Evolutionary conservation across 768 basidiomycete species (phyloP).

Genomic region (Lentinula boryana): DNA sequence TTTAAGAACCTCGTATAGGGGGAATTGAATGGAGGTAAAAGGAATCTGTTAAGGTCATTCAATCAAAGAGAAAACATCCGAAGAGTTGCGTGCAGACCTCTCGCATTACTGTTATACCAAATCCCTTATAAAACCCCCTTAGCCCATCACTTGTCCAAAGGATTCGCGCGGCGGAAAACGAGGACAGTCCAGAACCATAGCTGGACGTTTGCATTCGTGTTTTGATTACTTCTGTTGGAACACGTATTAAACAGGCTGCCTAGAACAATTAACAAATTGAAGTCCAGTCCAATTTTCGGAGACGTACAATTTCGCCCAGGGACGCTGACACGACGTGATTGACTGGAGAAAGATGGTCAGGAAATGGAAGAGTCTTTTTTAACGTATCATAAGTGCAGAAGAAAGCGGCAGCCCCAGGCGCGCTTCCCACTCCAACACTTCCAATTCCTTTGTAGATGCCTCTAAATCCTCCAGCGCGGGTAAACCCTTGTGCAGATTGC

Average conservation of each 20-base stretch:
- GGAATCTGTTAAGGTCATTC: conserved; percentile 59
- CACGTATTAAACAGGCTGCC: conserved; percentile 88
- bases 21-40: conserved; percentile 94
- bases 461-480: conserved; percentile 77
- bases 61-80: background rate
- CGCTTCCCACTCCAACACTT: conserved; percentile 91
- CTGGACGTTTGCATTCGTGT: conserved; percentile 84
- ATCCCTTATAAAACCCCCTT: conserved; percentile 84
- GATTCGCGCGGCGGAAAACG: conserved; percentile 50
- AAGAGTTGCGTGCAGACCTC: conserved; percentile 37
- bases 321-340: conserved; percentile 29
- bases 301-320: conserved; percentile 28
- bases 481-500: conserved; percentile 84
- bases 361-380: conserved; percentile 67
- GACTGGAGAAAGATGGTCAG: conserved; percentile 57
- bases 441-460: conserved; percentile 93
- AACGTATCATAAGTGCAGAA: conserved; percentile 91
- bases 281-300: no score
- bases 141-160: conserved; percentile 60
- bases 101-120: conserved; percentile 69
- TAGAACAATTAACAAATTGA: conserved; percentile 19
- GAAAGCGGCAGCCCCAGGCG: conserved; percentile 94
- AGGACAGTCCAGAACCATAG: conserved; percentile 59
- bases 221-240: conserved; percentile 96
- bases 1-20: conserved; percentile 89